Percentiles rank a stretch among this genome's conserved stretches.
phyloP scores from a whole-genome alignment of 2,329 filamentous ascomycete genomes.

The Fusarium temperatum region DNA sequence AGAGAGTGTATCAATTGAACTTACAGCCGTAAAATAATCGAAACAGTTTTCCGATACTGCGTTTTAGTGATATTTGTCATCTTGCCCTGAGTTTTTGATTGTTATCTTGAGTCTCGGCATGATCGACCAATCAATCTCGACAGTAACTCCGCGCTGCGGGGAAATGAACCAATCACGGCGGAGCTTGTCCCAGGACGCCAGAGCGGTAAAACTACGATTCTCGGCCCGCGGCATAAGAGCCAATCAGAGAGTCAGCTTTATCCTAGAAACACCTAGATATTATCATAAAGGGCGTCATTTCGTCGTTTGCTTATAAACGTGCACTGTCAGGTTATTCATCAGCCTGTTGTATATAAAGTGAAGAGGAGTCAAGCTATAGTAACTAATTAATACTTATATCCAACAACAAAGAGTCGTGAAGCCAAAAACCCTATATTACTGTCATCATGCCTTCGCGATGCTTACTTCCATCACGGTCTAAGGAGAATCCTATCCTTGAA shows the following conservation, averaged over 20 bases:
- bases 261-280: rapidly evolving
- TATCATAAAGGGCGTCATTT: background rate
- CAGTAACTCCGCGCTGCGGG: rapidly evolving
- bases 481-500: background rate
- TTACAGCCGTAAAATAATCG: background rate
- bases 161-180: background rate
- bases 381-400: background rate
- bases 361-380: background rate
- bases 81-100: background rate
- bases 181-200: rapidly evolving
- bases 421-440: no score
- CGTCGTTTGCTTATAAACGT: background rate
- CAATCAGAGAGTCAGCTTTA: background rate
- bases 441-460: background rate
- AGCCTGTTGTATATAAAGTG: background rate
- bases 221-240: background rate
- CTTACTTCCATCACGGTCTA: background rate
- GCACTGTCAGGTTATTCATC: rapidly evolving
- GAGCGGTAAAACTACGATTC: background rate
- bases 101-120: background rate
- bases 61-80: background rate
- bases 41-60: background rate
- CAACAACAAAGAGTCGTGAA: background rate
- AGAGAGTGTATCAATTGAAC: background rate
- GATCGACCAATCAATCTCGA: background rate